phyloP scores from a whole-genome alignment of 257 asterid species.

The Scutellaria minor region DNA sequence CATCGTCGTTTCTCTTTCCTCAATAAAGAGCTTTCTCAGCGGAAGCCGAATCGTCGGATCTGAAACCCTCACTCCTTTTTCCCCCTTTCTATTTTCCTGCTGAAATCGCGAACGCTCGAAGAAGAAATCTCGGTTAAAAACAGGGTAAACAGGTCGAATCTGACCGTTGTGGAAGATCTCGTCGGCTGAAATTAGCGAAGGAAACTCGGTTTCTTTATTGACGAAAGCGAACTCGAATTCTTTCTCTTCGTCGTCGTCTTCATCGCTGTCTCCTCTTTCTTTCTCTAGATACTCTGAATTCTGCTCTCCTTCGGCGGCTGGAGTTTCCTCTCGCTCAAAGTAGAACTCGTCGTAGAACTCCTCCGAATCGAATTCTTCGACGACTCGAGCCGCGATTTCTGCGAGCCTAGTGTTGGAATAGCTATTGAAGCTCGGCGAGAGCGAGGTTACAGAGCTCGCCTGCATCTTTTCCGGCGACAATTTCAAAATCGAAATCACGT shows the following conservation, averaged over 20 bases:
- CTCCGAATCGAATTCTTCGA: constrained; percentile 43
- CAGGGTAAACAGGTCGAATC: constrained; percentile 70
- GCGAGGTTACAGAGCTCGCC: constrained; percentile 33
- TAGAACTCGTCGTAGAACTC: constrained; percentile 41
- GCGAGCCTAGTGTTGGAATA: constrained; percentile 44
- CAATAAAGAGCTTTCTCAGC: constrained; percentile 52
- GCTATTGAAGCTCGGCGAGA: constrained; percentile 59
- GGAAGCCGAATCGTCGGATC: constrained; percentile 49
- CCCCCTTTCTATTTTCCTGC: constrained; percentile 7
- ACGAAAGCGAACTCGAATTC: constrained; percentile 53
- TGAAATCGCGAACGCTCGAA: constrained; percentile 8
- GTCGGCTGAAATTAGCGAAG: constrained; percentile 61
- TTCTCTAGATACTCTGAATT: constrained; percentile 23
- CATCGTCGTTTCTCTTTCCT: constrained; percentile 51
- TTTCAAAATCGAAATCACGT: constrained; percentile 12
- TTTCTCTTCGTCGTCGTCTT: constrained; percentile 36
- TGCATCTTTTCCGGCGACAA: constrained; percentile 35
- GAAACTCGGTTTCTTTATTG: constrained; percentile 32
- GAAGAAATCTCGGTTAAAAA: constrained; percentile 47
- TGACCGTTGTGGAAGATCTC: constrained; percentile 73
- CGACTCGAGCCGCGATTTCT: constrained; percentile 57
- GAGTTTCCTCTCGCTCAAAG: constrained; percentile 28
- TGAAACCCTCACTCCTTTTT: constrained; percentile 4
- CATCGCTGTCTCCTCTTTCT: constrained; percentile 15
- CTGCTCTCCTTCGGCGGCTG: constrained; percentile 27